phyloP scores from a whole-genome alignment of 23 red algal genomes.

The Gracilaria domingensis region DNA sequence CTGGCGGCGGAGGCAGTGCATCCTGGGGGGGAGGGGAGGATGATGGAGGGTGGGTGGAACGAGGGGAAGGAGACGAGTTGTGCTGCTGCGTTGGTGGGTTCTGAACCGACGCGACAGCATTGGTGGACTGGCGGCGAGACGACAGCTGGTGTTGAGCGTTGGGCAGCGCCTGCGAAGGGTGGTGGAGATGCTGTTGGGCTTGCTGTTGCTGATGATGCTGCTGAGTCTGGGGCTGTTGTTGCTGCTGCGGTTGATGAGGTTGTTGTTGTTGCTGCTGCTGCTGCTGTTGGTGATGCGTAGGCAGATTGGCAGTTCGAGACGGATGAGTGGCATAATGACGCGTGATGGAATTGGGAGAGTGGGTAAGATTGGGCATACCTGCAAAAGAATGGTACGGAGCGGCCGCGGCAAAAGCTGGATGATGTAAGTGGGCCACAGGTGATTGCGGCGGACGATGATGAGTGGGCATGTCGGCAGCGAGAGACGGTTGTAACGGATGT shows the following conservation, averaged over 20 bases:
- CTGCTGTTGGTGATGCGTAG: slow-evolving; percentile 5
- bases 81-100: neutral
- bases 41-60: slow-evolving; percentile 7
- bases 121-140: neutral
- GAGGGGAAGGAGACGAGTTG: neutral
- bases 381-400: slow-evolving; percentile 25
- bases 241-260: neutral
- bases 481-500: slow-evolving; percentile 27
- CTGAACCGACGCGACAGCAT: neutral
- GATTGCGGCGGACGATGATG: slow-evolving; percentile 36
- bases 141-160: neutral
- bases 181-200: neutral
- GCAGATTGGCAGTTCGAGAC: slow-evolving; percentile 15
- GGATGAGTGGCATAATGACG: slow-evolving; percentile 25
- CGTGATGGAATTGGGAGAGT: slow-evolving; percentile 41
- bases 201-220: slow-evolving; percentile 8
- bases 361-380: slow-evolving; percentile 35
- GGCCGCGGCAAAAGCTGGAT: slow-evolving; percentile 27
- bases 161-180: slow-evolving; percentile 3
- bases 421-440: slow-evolving; percentile 39
- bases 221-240: neutral
- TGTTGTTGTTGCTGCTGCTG: slow-evolving; percentile 14
- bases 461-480: slow-evolving; percentile 19
- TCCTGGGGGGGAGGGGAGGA: slow-evolving; percentile 27
- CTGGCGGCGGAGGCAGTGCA: slow-evolving; percentile 9